A percentile compares a stretch with the other conserved stretches of the same genome.
Evolutionary conservation across 2,329 filamentous ascomycete genomes (phyloP).

Genomic region (Fusarium albosuccineum): DNA sequence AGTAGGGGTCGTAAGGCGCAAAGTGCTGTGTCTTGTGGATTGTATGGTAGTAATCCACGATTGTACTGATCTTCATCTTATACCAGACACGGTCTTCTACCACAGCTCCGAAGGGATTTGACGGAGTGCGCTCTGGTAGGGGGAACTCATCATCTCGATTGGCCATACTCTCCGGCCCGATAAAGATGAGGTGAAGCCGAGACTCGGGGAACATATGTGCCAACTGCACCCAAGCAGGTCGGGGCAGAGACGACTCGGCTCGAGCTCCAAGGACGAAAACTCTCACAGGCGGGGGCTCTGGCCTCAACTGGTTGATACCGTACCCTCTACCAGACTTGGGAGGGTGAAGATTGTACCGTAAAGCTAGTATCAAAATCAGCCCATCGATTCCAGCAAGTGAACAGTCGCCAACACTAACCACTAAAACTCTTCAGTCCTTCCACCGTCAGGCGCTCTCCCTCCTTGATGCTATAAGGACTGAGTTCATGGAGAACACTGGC

Average conservation of each 20-base stretch:
- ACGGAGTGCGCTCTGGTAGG: conserved; percentile 83
- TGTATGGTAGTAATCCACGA: conserved; percentile 98
- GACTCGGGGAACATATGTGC: conserved; percentile 94
- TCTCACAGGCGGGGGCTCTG: conserved; percentile 88
- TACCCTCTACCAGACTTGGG: conserved; percentile 81
- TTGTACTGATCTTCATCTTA: conserved; percentile 96
- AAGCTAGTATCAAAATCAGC: conserved; percentile 64
- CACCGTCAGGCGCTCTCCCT: conserved; percentile 79
- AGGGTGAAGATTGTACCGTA: conserved; percentile 94
- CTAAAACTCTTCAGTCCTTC: conserved; percentile 96
- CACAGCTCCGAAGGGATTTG: conserved; percentile 93
- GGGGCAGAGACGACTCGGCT: conserved; percentile 95
- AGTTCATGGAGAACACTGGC: conserved; percentile 93
- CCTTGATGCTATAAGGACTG: conserved; percentile 88
- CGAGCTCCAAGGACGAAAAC: conserved; percentile 94
- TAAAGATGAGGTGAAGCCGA: conserved; percentile 92
- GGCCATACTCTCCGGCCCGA: conserved; percentile 95
- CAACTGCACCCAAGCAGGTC: conserved; percentile 93
- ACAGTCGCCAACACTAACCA: conserved; percentile 67
- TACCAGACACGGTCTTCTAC: conserved; percentile 91
- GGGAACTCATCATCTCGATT: conserved; percentile 95
- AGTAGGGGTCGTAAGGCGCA: conserved; percentile 96
- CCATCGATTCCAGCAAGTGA: not conserved
- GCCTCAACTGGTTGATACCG: conserved; percentile 82
- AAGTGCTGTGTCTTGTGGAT: conserved; percentile 93